Conservation (phyloP, 139 green algal genomes). For the Ettlia oleoabundans region DNA sequence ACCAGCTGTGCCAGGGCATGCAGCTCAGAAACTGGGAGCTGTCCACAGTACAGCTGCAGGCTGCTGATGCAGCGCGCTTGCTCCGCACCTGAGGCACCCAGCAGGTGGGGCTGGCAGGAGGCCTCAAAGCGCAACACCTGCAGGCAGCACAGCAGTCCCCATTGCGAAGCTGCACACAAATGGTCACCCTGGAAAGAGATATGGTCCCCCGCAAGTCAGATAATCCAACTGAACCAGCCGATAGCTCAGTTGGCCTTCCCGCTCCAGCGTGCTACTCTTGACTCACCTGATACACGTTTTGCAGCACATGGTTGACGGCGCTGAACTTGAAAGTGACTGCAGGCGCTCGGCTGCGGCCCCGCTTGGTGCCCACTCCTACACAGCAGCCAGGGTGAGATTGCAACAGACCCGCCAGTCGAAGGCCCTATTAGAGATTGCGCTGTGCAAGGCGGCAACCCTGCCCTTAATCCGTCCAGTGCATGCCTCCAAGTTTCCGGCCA, state of each 20-base stretch:
- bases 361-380: conserved; percentile 14
- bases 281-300: conserved; percentile 61
- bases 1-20: background rate
- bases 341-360: background rate
- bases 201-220: background rate
- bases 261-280: background rate
- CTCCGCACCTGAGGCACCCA: conserved; percentile 54
- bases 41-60: background rate
- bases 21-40: background rate
- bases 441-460: too few species aligned
- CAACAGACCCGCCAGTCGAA: background rate
- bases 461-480: too few species aligned
- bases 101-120: conserved; percentile 37
- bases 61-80: background rate
- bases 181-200: background rate
- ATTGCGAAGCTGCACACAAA: too few species aligned
- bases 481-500: too few species aligned
- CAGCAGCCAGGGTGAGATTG: background rate
- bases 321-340: conserved; percentile 65
- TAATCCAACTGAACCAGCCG: too few species aligned
- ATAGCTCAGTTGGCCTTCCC: too few species aligned
- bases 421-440: too few species aligned
- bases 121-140: conserved; percentile 77
- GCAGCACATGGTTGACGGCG: conserved; percentile 78
- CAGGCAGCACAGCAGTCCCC: too few species aligned